phyloP scores from a whole-genome alignment of 2,329 filamentous ascomycete genomes.

The Aureobasidium sp. region DNA sequence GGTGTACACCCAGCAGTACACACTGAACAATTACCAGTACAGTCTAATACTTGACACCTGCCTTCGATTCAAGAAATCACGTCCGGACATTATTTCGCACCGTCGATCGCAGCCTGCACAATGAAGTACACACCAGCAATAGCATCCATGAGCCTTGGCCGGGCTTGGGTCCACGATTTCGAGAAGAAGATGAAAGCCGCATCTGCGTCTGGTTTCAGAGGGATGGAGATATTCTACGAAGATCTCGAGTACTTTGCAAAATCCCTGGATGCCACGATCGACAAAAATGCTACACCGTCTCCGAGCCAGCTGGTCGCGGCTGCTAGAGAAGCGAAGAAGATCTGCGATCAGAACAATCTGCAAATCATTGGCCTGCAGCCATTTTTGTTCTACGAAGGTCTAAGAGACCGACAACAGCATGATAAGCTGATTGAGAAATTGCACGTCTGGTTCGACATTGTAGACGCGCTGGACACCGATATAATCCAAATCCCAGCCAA shows the following conservation, averaged over 20 bases:
- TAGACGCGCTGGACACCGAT: conserved; percentile 57
- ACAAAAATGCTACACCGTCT: conserved; percentile 35
- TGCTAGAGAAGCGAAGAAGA: conserved; percentile 48
- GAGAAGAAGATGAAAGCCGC: conserved; percentile 62
- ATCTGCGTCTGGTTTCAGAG: conserved; percentile 55
- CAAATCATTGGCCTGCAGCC: conserved; percentile 64
- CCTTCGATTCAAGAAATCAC: neutral
- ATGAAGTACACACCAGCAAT: conserved; percentile 58
- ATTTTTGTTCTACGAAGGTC: conserved; percentile 71
- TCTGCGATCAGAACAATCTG: conserved; percentile 52
- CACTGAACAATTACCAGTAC: too few species aligned
- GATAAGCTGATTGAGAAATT: conserved; percentile 54
- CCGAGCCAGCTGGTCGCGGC: conserved; percentile 39
- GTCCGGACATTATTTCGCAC: too few species aligned
- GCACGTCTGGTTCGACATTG: conserved; percentile 62
- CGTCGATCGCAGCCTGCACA: conserved; percentile 1
- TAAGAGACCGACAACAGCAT: conserved; percentile 56
- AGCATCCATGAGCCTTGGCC: conserved; percentile 69
- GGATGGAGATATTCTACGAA: conserved; percentile 70
- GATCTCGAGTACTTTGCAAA: conserved; percentile 59
- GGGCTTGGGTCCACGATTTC: conserved; percentile 62
- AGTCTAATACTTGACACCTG: neutral
- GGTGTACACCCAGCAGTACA: neutral
- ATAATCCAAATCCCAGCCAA: conserved; percentile 68
- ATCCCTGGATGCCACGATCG: conserved; percentile 36